phyloP scores from a whole-genome alignment of 768 basidiomycete species.

The Mycena pura region DNA sequence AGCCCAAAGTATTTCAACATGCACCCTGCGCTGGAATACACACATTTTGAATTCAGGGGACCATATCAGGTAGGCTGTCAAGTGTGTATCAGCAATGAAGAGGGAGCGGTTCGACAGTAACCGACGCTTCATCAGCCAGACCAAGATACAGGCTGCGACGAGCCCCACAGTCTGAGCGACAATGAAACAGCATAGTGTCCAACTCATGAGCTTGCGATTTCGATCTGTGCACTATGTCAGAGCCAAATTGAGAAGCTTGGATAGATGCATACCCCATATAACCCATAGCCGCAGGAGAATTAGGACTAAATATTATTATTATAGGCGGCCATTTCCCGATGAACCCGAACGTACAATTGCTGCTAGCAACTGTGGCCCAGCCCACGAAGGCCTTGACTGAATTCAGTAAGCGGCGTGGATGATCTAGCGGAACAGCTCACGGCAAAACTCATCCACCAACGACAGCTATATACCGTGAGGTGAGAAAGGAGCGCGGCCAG shows the following conservation, averaged over 20 bases:
- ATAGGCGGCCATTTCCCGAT: not conserved
- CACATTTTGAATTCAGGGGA: not conserved
- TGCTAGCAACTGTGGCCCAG: slow-evolving; percentile 14
- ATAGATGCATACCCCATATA: slow-evolving; percentile 18
- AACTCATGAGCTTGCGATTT: slow-evolving; percentile 17
- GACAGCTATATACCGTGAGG: not conserved
- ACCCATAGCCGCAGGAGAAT: slow-evolving; percentile 28
- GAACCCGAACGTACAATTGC: slow-evolving; percentile 16
- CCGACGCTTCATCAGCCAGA: slow-evolving; percentile 13
- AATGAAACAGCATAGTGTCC: slow-evolving; percentile 7
- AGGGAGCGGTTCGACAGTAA: not conserved
- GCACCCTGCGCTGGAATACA: not conserved
- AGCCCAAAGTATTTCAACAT: slow-evolving; percentile 14
- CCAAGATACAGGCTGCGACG: not conserved
- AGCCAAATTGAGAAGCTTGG: not conserved
- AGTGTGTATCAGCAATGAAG: not conserved
- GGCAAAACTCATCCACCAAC: slow-evolving; percentile 20
- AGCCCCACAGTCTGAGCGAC: slow-evolving; percentile 8
- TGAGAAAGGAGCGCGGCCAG: not conserved
- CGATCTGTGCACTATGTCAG: slow-evolving; percentile 8
- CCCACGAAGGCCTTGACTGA: slow-evolving; percentile 14
- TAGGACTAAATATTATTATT: slow-evolving; percentile 12
- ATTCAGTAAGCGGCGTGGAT: not conserved
- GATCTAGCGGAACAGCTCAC: not conserved
- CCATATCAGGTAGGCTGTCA: not conserved